Evolutionary conservation across 75 land plant species (phyloP).

Genomic region (Cupressus sempervirens): DNA sequence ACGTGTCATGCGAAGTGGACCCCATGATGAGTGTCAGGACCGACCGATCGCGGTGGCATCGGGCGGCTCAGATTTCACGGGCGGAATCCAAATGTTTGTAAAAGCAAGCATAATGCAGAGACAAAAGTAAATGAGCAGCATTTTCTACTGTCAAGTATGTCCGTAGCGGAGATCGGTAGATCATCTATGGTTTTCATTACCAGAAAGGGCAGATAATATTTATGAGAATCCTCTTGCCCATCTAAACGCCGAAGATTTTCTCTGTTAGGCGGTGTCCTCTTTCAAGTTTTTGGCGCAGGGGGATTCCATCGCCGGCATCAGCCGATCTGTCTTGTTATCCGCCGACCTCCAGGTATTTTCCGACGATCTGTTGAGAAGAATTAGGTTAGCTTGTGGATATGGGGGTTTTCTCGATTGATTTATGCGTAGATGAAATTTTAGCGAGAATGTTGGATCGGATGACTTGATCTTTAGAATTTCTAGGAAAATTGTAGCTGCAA

Average conservation of each 20-base stretch:
- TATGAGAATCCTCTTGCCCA: not conserved
- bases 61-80: not conserved
- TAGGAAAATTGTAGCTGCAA: not conserved
- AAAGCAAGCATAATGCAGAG: not conserved
- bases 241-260: not conserved
- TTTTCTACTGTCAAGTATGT: not conserved
- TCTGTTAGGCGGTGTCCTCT: not conserved
- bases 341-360: not conserved
- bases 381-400: not conserved
- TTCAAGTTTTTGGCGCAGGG: not conserved
- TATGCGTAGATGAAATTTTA: not conserved
- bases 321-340: not conserved
- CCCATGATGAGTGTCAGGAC: not conserved
- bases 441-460: not conserved
- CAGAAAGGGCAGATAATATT: not conserved
- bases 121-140: not conserved
- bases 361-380: not conserved
- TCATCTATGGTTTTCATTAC: not conserved
- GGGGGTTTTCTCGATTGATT: not conserved
- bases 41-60: not conserved
- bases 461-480: not conserved
- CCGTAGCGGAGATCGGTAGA: not conserved
- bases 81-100: not conserved
- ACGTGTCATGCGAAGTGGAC: not conserved
- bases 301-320: not conserved